phyloP scores from a whole-genome alignment of 768 basidiomycete species.

The Omphalotus guepiniiformis region DNA sequence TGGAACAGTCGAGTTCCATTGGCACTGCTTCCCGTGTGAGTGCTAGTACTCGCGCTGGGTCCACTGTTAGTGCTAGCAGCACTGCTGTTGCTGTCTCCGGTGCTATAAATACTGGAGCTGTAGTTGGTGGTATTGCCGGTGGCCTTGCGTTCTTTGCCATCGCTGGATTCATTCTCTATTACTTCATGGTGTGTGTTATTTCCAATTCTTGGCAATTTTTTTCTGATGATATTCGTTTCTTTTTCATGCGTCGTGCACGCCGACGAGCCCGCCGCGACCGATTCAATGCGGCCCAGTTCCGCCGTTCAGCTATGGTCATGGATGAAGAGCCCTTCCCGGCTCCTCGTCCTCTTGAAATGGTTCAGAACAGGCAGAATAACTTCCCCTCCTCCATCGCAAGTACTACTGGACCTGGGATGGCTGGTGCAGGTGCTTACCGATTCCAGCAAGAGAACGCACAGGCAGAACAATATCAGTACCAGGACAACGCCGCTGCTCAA shows the following conservation, averaged over 20 bases:
- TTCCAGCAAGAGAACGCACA: conserved; percentile 3
- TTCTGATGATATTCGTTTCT: background rate
- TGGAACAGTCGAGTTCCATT: conserved; percentile 3
- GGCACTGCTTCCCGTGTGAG: background rate
- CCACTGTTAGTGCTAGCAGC: background rate
- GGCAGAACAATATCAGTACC: background rate
- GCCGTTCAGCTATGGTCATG: conserved; percentile 5
- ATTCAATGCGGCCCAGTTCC: conserved; percentile 9
- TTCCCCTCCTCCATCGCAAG: conserved; percentile 3
- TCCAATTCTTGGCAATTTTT: no score
- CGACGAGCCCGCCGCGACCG: background rate
- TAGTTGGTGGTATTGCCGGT: conserved; percentile 8
- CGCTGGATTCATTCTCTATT: background rate
- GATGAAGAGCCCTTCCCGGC: background rate
- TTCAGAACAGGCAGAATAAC: conserved; percentile 5
- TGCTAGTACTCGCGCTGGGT: background rate
- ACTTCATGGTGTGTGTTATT: background rate
- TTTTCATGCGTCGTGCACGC: conserved; percentile 1
- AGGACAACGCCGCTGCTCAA: background rate
- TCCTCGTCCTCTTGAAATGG: conserved; percentile 7
- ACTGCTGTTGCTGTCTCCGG: background rate
- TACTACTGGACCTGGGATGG: conserved; percentile 1
- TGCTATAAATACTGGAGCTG: conserved; percentile 7
- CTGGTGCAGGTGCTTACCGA: conserved; percentile 7
- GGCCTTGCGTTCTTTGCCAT: conserved; percentile 3